phyloP scores from a whole-genome alignment of 371 early-diverging fungal species.

The Haplosporangium sp. region DNA sequence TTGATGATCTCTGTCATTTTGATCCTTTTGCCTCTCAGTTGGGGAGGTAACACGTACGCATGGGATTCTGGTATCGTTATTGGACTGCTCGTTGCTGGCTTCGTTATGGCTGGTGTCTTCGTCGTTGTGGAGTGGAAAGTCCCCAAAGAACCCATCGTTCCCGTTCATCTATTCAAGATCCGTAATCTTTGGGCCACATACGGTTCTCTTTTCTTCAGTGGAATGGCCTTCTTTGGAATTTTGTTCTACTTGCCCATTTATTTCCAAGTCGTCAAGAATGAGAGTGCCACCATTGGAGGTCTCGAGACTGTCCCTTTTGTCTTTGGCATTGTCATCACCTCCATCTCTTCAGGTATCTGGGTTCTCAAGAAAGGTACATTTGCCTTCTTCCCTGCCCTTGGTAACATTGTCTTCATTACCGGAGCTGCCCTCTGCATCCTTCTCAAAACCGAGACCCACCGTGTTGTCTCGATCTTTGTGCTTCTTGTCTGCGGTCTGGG shows the following conservation, averaged over 20 bases:
- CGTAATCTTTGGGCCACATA: constrained; percentile 62
- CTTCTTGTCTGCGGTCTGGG: constrained; percentile 68
- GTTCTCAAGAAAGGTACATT: constrained; percentile 54
- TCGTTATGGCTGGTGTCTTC: constrained; percentile 61
- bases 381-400: constrained; percentile 57
- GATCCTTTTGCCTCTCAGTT: constrained; percentile 69
- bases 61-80: constrained; percentile 73
- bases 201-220: constrained; percentile 66
- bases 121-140: constrained; percentile 68
- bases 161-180: constrained; percentile 59
- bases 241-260: constrained; percentile 59
- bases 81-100: constrained; percentile 65
- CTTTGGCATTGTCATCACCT: constrained; percentile 49
- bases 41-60: constrained; percentile 72
- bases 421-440: constrained; percentile 59
- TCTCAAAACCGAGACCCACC: constrained; percentile 20
- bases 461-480: constrained; percentile 41
- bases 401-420: constrained; percentile 58
- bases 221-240: constrained; percentile 76
- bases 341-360: constrained; percentile 56
- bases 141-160: constrained; percentile 71
- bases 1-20: constrained; percentile 65
- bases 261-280: constrained; percentile 58
- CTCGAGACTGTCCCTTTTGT: constrained; percentile 76
- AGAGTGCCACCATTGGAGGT: constrained; percentile 70